A percentile compares a stretch with the other conserved stretches of the same genome.
These are phyloP conservation scores for Saprolegnia parasitica DNA, from an alignment of 352 stramenopile genomes.

Conservation along the genomic window DNA sequence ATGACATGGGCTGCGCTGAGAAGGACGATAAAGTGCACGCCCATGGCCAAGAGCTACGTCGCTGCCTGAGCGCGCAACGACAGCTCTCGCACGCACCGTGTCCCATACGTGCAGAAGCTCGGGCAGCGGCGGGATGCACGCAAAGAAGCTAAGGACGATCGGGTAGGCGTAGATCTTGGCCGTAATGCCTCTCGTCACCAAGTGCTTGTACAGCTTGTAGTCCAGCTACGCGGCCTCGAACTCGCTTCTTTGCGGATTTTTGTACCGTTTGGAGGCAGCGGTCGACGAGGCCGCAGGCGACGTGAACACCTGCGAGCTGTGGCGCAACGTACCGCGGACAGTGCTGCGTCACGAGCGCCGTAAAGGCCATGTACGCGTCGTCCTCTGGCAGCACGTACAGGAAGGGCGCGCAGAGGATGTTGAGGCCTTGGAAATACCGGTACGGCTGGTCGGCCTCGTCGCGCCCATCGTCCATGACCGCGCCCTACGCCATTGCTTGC, in stretches of 20 bases:
- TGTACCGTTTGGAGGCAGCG: slow-evolving; percentile 67
- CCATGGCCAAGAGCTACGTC: slow-evolving; percentile 80
- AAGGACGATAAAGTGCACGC: slow-evolving; percentile 88
- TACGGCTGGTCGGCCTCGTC: slow-evolving; percentile 21
- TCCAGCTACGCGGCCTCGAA: slow-evolving; percentile 50
- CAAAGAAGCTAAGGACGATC: slow-evolving; percentile 86
- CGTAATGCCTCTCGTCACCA: slow-evolving; percentile 68
- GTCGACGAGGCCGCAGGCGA: slow-evolving; percentile 75
- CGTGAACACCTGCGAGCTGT: slow-evolving; percentile 76
- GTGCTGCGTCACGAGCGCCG: slow-evolving; percentile 78
- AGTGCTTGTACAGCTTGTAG: slow-evolving; percentile 72
- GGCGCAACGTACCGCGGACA: slow-evolving; percentile 88
- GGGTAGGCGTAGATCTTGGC: slow-evolving; percentile 84
- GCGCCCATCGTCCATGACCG: slow-evolving; percentile 10
- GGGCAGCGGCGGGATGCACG: slow-evolving; percentile 82
- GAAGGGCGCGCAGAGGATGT: slow-evolving; percentile 83
- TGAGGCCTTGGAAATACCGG: slow-evolving; percentile 92
- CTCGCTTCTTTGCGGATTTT: no score
- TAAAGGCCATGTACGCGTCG: slow-evolving; percentile 89
- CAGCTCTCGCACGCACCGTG: slow-evolving; percentile 46
- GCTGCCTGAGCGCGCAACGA: background rate
- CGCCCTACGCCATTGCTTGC: slow-evolving; percentile 19
- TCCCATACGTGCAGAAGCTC: slow-evolving; percentile 89
- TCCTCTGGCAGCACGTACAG: slow-evolving; percentile 90
- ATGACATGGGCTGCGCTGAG: slow-evolving; percentile 86